phyloP scores from a whole-genome alignment of 1,284 basidiomycete species.

The Ustilago bromivora region DNA sequence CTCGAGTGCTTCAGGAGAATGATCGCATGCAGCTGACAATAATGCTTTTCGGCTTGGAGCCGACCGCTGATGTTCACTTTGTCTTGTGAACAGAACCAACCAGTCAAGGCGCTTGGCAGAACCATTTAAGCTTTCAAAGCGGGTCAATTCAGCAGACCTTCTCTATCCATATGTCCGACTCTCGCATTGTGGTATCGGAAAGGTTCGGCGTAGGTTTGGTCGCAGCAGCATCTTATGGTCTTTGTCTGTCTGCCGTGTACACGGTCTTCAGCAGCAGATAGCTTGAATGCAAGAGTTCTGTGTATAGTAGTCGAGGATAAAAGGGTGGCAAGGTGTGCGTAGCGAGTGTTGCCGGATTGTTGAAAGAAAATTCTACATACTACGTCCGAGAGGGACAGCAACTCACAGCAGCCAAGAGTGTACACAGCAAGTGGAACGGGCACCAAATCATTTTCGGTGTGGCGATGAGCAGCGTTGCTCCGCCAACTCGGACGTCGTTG shows the following conservation, averaged over 20 bases:
- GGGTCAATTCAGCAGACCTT: neutral
- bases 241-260: too few species aligned
- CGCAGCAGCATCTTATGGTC: too few species aligned
- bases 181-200: too few species aligned
- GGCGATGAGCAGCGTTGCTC: neutral
- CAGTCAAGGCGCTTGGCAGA: slow-evolving; percentile 8
- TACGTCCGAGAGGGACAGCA: neutral
- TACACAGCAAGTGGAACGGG: neutral
- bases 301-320: too few species aligned
- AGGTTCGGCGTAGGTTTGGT: too few species aligned
- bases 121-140: neutral
- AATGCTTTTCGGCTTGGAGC: neutral
- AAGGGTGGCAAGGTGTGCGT: neutral
- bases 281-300: too few species aligned
- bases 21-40: neutral
- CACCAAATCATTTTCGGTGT: neutral
- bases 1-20: neutral
- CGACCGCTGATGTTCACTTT: neutral
- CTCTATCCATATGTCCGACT: neutral
- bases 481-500: slow-evolving; percentile 6
- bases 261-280: too few species aligned
- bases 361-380: slow-evolving; percentile 4
- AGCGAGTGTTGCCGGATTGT: neutral
- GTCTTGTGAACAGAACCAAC: neutral
- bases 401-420: neutral